phyloP scores from a whole-genome alignment of 305 asterid genomes.

The Fraxinus velutina region DNA sequence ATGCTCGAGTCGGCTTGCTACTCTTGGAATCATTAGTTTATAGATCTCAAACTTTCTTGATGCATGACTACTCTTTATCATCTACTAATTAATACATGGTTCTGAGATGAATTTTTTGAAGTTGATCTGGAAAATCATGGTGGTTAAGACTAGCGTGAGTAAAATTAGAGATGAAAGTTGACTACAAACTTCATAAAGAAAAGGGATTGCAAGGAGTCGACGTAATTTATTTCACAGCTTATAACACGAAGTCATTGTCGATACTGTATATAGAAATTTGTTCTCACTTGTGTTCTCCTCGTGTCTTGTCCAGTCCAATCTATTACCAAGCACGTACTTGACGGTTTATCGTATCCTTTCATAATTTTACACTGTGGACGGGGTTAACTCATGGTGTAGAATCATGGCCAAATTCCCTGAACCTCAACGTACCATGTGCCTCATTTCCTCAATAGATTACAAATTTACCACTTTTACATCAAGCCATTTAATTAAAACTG shows the following conservation, averaged over 20 bases:
- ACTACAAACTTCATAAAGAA: neutral
- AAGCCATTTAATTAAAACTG: neutral
- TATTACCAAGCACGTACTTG: neutral
- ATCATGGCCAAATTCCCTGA: neutral
- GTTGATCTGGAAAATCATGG: neutral
- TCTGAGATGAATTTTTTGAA: neutral
- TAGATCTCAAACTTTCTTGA: neutral
- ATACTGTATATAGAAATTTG: neutral
- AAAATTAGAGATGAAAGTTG: neutral
- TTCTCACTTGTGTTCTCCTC: neutral
- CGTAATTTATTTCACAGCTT: neutral
- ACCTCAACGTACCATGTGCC: slow-evolving; percentile 13
- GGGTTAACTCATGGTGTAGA: neutral
- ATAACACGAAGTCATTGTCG: neutral
- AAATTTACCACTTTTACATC: neutral
- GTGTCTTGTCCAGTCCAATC: neutral
- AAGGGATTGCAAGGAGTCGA: neutral
- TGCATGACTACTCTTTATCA: neutral
- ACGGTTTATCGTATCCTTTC: neutral
- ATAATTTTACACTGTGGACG: neutral
- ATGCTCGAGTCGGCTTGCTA: slow-evolving; percentile 11
- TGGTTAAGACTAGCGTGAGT: neutral
- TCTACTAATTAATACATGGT: neutral
- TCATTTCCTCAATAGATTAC: slow-evolving; percentile 2
- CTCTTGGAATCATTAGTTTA: neutral